Percentiles rank a stretch among this genome's conserved stretches.
phyloP scores from a whole-genome alignment of 345 rosid species.

The Rhizophora mangle region DNA sequence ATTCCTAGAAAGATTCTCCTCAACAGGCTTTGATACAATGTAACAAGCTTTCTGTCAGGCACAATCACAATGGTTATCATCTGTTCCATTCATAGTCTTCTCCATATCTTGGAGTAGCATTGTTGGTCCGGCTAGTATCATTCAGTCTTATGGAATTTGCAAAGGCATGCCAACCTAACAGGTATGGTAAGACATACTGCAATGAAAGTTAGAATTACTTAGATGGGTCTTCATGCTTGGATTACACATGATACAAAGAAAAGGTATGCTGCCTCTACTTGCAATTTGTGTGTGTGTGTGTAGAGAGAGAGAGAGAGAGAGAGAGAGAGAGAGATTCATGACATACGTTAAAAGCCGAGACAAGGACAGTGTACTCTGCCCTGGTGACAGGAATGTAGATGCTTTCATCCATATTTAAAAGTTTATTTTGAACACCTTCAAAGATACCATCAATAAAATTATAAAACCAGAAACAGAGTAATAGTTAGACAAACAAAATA shows the following conservation, averaged over 20 bases:
- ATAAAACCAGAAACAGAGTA: constrained; percentile 3
- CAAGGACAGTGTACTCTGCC: constrained; percentile 75
- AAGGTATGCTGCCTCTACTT: no score
- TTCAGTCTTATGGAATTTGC: constrained; percentile 54
- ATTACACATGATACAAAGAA: no score
- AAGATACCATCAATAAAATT: constrained; percentile 7
- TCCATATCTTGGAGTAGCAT: constrained; percentile 54
- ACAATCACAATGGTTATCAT: constrained; percentile 18
- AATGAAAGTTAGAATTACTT: background rate
- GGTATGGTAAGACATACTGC: constrained; percentile 79
- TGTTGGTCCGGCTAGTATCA: constrained; percentile 39
- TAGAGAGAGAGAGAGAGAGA: constrained; percentile 12
- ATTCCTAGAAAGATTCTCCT: constrained; percentile 4
- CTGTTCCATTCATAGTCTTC: constrained; percentile 83
- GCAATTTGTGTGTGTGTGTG: background rate
- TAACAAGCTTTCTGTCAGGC: background rate
- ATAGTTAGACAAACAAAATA: constrained; percentile 10
- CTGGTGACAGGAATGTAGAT: constrained; percentile 75
- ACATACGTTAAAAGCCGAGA: constrained; percentile 69
- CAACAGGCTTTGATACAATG: background rate
- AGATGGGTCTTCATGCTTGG: no score
- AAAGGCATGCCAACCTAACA: constrained; percentile 81
- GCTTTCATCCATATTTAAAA: constrained; percentile 68
- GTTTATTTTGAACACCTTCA: constrained; percentile 86
- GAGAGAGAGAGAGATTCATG: constrained; percentile 8